A percentile compares a stretch with the other conserved stretches of the same genome.
These are phyloP conservation scores for Pascua sp. DNA, from an alignment of 1,284 basidiomycete genomes.

Conservation along the genomic window DNA sequence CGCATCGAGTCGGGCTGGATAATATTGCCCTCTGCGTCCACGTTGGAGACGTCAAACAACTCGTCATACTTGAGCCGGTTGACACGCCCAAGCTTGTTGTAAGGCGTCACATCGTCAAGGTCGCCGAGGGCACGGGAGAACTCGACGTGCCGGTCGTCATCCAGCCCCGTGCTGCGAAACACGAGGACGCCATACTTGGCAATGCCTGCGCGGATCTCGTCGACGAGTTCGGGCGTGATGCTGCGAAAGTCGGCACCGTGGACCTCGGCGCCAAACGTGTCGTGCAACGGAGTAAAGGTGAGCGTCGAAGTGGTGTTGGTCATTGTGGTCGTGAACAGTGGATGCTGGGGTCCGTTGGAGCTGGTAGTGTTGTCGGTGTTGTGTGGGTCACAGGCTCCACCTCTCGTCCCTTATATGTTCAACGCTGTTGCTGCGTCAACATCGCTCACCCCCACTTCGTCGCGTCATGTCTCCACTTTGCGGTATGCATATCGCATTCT, in stretches of 20 bases:
- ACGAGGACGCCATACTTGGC: slow-evolving; percentile 31
- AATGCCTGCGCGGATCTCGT: slow-evolving; percentile 20
- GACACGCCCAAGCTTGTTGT: slow-evolving; percentile 21
- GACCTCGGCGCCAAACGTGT: slow-evolving; percentile 29
- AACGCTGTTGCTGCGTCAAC: too few relatives aligned
- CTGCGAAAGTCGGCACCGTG: slow-evolving; percentile 17
- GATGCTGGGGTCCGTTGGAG: too few relatives aligned
- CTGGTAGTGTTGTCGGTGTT: too few relatives aligned
- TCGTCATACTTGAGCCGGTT: slow-evolving; percentile 27
- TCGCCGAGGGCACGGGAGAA: slow-evolving; percentile 28
- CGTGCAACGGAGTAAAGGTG: slow-evolving; percentile 20
- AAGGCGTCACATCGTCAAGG: slow-evolving; percentile 34
- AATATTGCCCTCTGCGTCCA: slow-evolving; percentile 21
- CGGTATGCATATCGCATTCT: too few relatives aligned
- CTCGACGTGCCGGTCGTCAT: slow-evolving; percentile 29
- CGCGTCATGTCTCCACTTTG: too few relatives aligned
- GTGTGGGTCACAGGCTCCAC: too few relatives aligned
- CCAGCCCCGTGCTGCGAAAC: slow-evolving; percentile 26
- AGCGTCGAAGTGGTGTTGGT: neutral
- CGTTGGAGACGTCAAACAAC: slow-evolving; percentile 27
- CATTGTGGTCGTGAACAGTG: neutral
- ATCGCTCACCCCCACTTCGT: too few relatives aligned
- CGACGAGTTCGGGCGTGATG: slow-evolving; percentile 18
- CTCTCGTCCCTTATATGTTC: too few relatives aligned
- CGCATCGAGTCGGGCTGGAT: slow-evolving; percentile 16